Percentiles rank a stretch among this genome's conserved stretches.
These are phyloP conservation scores for Mesotaenium endlicherianum DNA, from an alignment of 139 green algal genomes.

Conservation along the genomic window DNA sequence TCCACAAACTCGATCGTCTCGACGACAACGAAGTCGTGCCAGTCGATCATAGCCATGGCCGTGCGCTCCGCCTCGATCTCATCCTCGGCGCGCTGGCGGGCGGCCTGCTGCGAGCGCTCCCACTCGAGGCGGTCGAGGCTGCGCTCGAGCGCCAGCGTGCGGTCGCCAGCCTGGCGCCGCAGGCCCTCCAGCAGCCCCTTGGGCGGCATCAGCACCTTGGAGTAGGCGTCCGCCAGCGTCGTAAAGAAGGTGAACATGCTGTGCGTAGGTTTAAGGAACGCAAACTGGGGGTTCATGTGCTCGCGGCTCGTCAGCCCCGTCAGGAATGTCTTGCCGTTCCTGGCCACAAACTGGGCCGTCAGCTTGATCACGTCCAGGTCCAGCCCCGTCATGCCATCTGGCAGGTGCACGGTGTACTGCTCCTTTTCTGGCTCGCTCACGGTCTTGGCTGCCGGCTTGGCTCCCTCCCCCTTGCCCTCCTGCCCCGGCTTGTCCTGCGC, in stretches of 20 bases:
- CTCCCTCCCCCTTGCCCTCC: neutral
- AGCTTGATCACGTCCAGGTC: constrained; percentile 96
- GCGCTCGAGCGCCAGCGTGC: constrained; percentile 70
- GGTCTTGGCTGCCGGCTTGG: constrained; percentile 54
- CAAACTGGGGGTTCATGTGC: constrained; percentile 80
- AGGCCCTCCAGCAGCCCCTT: constrained; percentile 72
- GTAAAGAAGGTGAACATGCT: constrained; percentile 93
- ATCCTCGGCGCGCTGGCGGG: constrained; percentile 71
- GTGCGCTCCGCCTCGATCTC: constrained; percentile 80
- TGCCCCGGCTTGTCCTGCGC: neutral
- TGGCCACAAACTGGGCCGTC: constrained; percentile 90
- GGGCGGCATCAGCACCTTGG: constrained; percentile 83
- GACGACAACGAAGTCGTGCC: constrained; percentile 97
- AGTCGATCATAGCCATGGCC: constrained; percentile 88
- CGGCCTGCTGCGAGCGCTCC: constrained; percentile 71
- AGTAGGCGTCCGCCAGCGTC: constrained; percentile 87
- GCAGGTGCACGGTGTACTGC: constrained; percentile 85
- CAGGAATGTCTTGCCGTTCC: constrained; percentile 81
- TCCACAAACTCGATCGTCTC: constrained; percentile 90
- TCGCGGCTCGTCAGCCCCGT: constrained; percentile 76
- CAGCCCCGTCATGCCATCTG: constrained; percentile 77
- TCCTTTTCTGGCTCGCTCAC: constrained; percentile 82
- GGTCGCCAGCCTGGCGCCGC: constrained; percentile 59
- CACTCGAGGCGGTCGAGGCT: constrained; percentile 85
- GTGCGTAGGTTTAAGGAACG: constrained; percentile 96